Percentiles rank a stretch among this genome's conserved stretches.
These are phyloP conservation scores for Byssoonygena ceratinophila DNA, from an alignment of 2,329 filamentous ascomycete genomes.

Conservation along the genomic window DNA sequence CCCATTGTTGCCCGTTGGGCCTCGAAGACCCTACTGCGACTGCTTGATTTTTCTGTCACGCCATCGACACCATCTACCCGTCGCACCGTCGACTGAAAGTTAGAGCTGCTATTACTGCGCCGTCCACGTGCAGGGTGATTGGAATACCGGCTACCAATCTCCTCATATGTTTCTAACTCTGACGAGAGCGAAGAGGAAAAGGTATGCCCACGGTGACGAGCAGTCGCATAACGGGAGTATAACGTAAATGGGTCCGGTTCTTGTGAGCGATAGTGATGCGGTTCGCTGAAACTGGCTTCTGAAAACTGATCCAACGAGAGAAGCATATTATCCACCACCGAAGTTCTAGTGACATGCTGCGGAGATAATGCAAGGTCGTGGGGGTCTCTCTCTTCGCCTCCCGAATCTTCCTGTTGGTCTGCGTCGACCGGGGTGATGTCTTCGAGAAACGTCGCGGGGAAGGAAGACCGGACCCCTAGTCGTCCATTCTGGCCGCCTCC, in stretches of 20 bases:
- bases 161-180: constrained; percentile 41
- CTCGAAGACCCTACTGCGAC: constrained; percentile 30
- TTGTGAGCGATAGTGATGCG: constrained; percentile 29
- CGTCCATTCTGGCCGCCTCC: constrained; percentile 17
- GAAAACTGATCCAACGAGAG: constrained; percentile 75
- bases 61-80: constrained; percentile 54
- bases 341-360: constrained; percentile 69
- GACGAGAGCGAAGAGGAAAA: constrained; percentile 51
- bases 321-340: constrained; percentile 91
- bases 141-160: constrained; percentile 32
- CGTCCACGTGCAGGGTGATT: constrained; percentile 42
- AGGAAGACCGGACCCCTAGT: constrained; percentile 22
- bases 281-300: constrained; percentile 7
- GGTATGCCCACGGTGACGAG: constrained; percentile 47
- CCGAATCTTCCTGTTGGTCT: constrained; percentile 24
- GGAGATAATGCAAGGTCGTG: constrained; percentile 17
- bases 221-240: constrained; percentile 24
- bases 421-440: constrained; percentile 27
- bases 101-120: constrained; percentile 72
- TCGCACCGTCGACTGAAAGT: constrained; percentile 50
- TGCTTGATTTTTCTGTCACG: constrained; percentile 27
- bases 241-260: constrained; percentile 30
- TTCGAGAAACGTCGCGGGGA: constrained; percentile 35
- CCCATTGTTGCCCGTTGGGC: constrained; percentile 23
- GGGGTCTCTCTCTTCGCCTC: constrained; percentile 32